Evolutionary conservation across 2,329 filamentous ascomycete genomes (phyloP), one percentile per base, ranked within the genome.

Genomic region (Scedosporium boydii): DNA sequence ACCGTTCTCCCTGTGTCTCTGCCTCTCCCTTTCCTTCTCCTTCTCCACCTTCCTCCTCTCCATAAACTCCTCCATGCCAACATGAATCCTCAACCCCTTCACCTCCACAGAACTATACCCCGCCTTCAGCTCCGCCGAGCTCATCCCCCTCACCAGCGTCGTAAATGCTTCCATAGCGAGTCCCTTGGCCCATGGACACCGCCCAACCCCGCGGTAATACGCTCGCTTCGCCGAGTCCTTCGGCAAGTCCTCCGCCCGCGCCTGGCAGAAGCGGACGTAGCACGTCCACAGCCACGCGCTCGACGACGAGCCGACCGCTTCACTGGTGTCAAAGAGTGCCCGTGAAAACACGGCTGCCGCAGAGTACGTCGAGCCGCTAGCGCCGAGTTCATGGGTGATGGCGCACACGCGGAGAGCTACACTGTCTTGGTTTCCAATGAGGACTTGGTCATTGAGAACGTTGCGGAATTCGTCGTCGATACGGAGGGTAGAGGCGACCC

Each of bases 381-480:
- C 70, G 7, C 51, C 51, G 16, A 79, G 69, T 67, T 84, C 82
- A 67, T 83, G 76, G n/a, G 74, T 72, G 58, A 85, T 77, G 23
- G 80, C 76, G 68, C 84, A 83, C 12, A 78, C 65, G 6, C 80
- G 77, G 65, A 72, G 78, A 65, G 72, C 72, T 12, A 80, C 65
- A 48, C 74, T 74, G 68, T 82, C 80, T 60, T 77, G 71, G 6
- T 63, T 59, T 16, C 69, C 67, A 5, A 70, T 66, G 2, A 82
- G 72, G 0, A 85, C 73, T 69, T 80, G 80, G 70, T 80, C 78
- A 21, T 80, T 74, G 10, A 93, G 76, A 7, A 90, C 74, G 5
- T 82, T 78, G n/a, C 89, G 85, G 21, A 96, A 84, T 18, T 90
- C 88, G 67, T 96, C 90, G 65, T 91, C 84, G 61, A 95, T 81